These are phyloP conservation scores for Penicillium roqueforti DNA, from an alignment of 495 filamentous ascomycete species.

Conservation along the genomic window DNA sequence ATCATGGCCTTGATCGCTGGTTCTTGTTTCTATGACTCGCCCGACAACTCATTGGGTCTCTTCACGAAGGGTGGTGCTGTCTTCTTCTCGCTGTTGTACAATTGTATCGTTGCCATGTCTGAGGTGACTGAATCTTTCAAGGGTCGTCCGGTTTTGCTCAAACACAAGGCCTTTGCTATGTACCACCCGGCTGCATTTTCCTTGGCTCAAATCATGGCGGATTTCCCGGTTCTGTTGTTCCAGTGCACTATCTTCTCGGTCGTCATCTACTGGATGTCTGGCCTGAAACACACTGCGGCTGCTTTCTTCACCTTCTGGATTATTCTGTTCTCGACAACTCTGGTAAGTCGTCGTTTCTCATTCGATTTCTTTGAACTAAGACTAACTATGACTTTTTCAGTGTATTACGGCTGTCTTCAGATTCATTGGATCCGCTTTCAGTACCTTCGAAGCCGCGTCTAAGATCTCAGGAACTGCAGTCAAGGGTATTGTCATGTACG, in stretches of 20 bases:
- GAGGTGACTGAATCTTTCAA: conserved; percentile 68
- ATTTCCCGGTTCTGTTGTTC: conserved; percentile 60
- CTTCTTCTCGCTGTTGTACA: conserved; percentile 71
- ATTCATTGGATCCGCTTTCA: conserved; percentile 43
- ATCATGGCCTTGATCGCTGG: conserved; percentile 37
- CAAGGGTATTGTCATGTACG: conserved; percentile 51
- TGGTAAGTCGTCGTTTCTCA: conserved; percentile 13
- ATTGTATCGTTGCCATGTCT: conserved; percentile 63
- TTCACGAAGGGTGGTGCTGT: conserved; percentile 50
- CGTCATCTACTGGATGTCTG: conserved; percentile 70
- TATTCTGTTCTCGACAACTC: conserved; percentile 35
- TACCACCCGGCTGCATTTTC: conserved; percentile 69
- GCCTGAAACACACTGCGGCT: conserved; percentile 41
- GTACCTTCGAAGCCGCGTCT: conserved; percentile 48
- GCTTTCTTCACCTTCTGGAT: conserved; percentile 52
- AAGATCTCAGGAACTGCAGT: conserved; percentile 46
- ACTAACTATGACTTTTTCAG: conserved; percentile 8
- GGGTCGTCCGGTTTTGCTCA: conserved; percentile 63
- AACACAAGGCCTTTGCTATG: conserved; percentile 70
- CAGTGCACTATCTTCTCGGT: conserved; percentile 62
- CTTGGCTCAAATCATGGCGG: conserved; percentile 63
- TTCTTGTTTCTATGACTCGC: conserved; percentile 37
- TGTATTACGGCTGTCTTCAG: conserved; percentile 50
- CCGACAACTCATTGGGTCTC: conserved; percentile 35
- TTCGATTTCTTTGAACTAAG: conserved; percentile 3